phyloP scores from a whole-genome alignment of 345 rosid species.

The Anacardium occidentale region DNA sequence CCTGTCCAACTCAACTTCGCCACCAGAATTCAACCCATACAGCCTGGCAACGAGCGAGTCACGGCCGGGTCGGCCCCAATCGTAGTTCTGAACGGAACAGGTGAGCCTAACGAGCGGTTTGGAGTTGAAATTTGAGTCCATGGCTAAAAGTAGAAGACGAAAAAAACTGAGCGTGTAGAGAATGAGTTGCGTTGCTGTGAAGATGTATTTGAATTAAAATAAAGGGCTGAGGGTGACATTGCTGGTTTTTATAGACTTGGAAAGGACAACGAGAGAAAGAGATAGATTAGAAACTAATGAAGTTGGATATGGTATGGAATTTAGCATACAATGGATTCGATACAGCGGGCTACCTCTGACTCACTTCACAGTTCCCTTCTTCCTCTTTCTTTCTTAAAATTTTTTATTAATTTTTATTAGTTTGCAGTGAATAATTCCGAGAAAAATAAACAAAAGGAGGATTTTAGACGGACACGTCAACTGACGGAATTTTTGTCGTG shows the following conservation, averaged over 20 bases:
- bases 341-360: slow-evolving; percentile 22
- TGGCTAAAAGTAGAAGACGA: not conserved
- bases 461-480: not conserved
- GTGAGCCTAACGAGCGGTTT: slow-evolving; percentile 43
- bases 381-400: not conserved
- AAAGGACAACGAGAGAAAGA: slow-evolving; percentile 25
- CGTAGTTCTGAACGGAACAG: slow-evolving; percentile 78
- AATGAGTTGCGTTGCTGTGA: too few relatives aligned
- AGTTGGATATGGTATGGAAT: slow-evolving; percentile 13
- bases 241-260: slow-evolving; percentile 42
- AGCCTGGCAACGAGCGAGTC: slow-evolving; percentile 73
- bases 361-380: not conserved
- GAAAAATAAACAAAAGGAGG: not conserved
- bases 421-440: not conserved
- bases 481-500: not conserved
- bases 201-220: not conserved
- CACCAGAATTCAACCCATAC: slow-evolving; percentile 53
- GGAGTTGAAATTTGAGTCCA: slow-evolving; percentile 30
- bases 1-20: slow-evolving; percentile 36
- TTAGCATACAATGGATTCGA: not conserved
- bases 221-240: slow-evolving; percentile 1
- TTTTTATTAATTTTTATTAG: too few relatives aligned
- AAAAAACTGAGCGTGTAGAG: not conserved
- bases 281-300: slow-evolving; percentile 20
- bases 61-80: slow-evolving; percentile 73